Conservation (phyloP, 2,329 filamentous ascomycete genomes). For the Colletotrichum viniferum region DNA sequence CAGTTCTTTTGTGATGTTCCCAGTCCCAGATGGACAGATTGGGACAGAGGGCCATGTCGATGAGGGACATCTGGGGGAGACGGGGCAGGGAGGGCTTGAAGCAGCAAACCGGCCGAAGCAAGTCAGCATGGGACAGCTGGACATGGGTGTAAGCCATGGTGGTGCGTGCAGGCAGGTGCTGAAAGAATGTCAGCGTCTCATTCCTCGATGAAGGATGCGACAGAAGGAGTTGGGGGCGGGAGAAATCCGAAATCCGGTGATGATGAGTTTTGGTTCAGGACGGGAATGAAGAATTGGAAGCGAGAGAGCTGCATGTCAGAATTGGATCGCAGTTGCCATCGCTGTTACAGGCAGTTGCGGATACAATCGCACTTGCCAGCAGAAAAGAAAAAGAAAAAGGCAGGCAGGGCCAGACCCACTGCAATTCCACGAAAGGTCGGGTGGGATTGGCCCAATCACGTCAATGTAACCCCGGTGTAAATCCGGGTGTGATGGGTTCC, state of each 20-base stretch:
- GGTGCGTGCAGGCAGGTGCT: not conserved
- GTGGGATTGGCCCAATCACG: not conserved
- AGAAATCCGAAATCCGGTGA: not conserved
- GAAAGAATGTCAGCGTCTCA: not conserved
- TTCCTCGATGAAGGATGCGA: not conserved
- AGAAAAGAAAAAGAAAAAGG: not conserved
- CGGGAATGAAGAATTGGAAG: not conserved
- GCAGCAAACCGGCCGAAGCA: not conserved
- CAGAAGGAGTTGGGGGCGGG: not conserved
- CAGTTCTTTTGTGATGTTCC: not conserved
- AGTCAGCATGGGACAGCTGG: not conserved
- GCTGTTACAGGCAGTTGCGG: not conserved
- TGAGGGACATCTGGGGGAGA: not conserved
- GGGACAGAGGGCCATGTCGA: not conserved
- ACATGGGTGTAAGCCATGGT: not conserved
- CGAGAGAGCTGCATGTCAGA: not conserved
- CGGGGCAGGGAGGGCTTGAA: not conserved
- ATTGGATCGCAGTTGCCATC: not conserved
- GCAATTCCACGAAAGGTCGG: not conserved
- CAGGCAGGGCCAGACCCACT: not conserved
- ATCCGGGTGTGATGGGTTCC: not conserved
- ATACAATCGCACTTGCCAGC: not conserved
- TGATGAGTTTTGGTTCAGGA: not conserved
- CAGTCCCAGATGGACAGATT: not conserved
- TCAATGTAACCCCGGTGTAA: constrained; percentile 1